Percentiles rank a stretch among this genome's conserved stretches.
phyloP scores from a whole-genome alignment of 1,284 basidiomycete genomes.

The Leccinum colubrinum region DNA sequence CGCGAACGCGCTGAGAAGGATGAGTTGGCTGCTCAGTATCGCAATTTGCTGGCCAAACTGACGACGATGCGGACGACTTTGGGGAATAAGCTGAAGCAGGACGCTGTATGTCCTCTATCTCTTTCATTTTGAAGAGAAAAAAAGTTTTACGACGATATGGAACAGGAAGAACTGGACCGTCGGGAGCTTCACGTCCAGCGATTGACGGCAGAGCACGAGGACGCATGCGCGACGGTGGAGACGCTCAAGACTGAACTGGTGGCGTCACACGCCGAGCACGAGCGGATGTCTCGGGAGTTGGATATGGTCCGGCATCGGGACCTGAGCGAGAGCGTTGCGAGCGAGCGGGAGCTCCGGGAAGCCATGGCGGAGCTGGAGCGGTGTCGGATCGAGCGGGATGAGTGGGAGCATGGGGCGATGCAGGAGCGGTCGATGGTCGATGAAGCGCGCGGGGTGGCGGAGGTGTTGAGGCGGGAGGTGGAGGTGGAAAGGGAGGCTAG shows the following conservation, averaged over 20 bases:
- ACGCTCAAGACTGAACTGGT: conserved; percentile 80
- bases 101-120: conserved; percentile 71
- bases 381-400: conserved; percentile 81
- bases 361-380: conserved; percentile 81
- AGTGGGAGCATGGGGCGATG: conserved; percentile 80
- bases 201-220: conserved; percentile 73
- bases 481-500: conserved; percentile 61
- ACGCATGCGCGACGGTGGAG: conserved; percentile 65
- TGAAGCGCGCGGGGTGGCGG: conserved; percentile 55
- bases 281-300: conserved; percentile 68
- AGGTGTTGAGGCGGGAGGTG: conserved; percentile 62
- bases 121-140: not conserved
- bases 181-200: conserved; percentile 80
- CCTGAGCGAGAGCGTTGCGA: conserved; percentile 65
- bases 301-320: conserved; percentile 61
- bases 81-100: conserved; percentile 93
- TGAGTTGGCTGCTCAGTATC: conserved; percentile 80
- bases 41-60: conserved; percentile 82
- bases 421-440: conserved; percentile 76
- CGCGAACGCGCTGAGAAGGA: conserved; percentile 81
- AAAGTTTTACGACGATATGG: not conserved
- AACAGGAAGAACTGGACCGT: conserved; percentile 93
- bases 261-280: conserved; percentile 69
- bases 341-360: conserved; percentile 83
- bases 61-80: conserved; percentile 92